A percentile compares a stretch with the other conserved stretches of the same genome.
Conservation (phyloP, 495 filamentous ascomycete species). For the Halenospora varia region DNA sequence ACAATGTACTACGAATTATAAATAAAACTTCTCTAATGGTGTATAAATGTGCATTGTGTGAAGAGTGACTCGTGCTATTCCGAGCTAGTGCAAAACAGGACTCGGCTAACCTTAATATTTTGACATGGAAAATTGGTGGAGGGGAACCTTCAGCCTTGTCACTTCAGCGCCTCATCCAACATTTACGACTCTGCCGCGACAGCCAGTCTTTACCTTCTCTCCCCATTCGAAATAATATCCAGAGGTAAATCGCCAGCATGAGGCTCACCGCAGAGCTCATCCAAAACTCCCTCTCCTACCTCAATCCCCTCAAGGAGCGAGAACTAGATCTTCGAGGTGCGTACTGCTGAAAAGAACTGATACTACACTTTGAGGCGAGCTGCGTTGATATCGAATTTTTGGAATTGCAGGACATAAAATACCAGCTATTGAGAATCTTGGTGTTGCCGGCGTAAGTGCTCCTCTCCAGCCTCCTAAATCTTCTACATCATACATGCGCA, state of each 20-base stretch:
- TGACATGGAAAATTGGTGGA: slow-evolving; percentile 2
- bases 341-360: slow-evolving; percentile 88
- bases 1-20: too few relatives aligned
- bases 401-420: slow-evolving; percentile 89
- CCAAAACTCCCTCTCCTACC: slow-evolving; percentile 86
- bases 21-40: too few relatives aligned
- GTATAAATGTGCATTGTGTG: too few relatives aligned
- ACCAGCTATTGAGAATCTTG: slow-evolving; percentile 95
- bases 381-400: slow-evolving; percentile 75
- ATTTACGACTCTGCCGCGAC: neutral
- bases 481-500: neutral
- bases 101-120: slow-evolving; percentile 8
- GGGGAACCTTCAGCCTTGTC: slow-evolving; percentile 22
- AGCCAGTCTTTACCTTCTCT: neutral
- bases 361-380: slow-evolving; percentile 84
- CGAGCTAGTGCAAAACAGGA: slow-evolving; percentile 7
- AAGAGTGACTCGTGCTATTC: too few relatives aligned
- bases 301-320: slow-evolving; percentile 95
- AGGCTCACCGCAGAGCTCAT: slow-evolving; percentile 94
- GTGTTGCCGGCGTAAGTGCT: slow-evolving; percentile 78
- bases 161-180: neutral
- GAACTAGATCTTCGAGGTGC: slow-evolving; percentile 99
- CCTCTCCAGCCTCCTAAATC: neutral
- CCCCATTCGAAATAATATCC: neutral
- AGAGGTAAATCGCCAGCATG: slow-evolving; percentile 50